These are phyloP conservation scores for Cyberlindnera nakhonratchasimensis DNA, from an alignment of 805 yeast genomes.

Conservation along the genomic window DNA sequence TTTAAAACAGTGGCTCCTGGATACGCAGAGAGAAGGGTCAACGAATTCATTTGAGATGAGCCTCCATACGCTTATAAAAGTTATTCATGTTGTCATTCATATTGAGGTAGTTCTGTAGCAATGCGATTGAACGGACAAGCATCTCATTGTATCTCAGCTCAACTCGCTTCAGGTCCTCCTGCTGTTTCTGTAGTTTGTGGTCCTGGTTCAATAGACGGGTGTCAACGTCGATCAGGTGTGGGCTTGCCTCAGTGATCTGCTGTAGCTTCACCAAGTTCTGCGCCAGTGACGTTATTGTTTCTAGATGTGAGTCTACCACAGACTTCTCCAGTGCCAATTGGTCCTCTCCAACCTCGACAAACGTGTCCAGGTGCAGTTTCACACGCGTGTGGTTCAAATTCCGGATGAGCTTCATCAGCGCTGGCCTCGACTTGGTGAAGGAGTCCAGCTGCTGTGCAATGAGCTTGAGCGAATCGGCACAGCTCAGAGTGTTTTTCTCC, in stretches of 20 bases:
- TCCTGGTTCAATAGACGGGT: background rate
- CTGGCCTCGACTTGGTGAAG: slow-evolving; percentile 2
- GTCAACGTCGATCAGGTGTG: background rate
- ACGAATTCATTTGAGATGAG: slow-evolving; percentile 11
- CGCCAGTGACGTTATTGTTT: slow-evolving; percentile 1
- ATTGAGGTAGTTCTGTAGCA: slow-evolving; percentile 26
- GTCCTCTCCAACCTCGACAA: background rate
- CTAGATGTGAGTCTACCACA: slow-evolving; percentile 9
- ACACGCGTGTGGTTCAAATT: slow-evolving; percentile 10
- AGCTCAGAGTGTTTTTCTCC: slow-evolving; percentile 1
- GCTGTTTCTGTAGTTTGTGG: background rate
- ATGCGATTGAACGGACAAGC: slow-evolving; percentile 20
- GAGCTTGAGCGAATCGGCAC: slow-evolving; percentile 6
- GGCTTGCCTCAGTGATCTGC: background rate
- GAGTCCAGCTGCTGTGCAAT: slow-evolving; percentile 7
- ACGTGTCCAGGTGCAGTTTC: slow-evolving; percentile 9
- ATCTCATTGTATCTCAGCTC: slow-evolving; percentile 24
- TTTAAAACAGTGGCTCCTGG: background rate
- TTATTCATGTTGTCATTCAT: slow-evolving; percentile 20
- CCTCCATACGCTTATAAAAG: slow-evolving; percentile 2
- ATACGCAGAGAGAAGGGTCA: slow-evolving; percentile 13
- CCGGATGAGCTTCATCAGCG: slow-evolving; percentile 8
- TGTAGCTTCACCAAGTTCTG: background rate
- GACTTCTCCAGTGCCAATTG: slow-evolving; percentile 4
- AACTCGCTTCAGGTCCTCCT: slow-evolving; percentile 8